Base-by-base conservation (phyloP, 495 filamentous ascomycete genomes). In the Lophium mytilinum region DNA sequence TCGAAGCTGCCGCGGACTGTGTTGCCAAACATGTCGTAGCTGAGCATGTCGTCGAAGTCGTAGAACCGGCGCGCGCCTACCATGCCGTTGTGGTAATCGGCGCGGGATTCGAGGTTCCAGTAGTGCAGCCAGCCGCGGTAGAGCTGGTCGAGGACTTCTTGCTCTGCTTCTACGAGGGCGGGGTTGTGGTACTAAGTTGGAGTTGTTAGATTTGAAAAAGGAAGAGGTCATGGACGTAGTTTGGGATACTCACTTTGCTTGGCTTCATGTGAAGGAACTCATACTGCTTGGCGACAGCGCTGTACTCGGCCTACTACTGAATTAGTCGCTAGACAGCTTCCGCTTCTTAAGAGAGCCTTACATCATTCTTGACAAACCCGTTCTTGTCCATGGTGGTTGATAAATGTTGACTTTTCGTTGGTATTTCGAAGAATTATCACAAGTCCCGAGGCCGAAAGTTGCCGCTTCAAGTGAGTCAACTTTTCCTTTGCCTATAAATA, bases 1-100 rank as follows among this genome's bases (percentile, higher is more conserved):
- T 47, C 18, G 43, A 47, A 47, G 18, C 43, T 47, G 21, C 43
- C 43, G 43, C 43, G 43, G 43, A 47, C 21, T 4, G 43, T 47
- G 43, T 47, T 47, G 43, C 43, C 43, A 10, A 47, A 47, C 43
- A 47, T 47, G 21, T 47, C 43, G 18, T 47, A 47, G 43, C 43
- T 47, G 18, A 47, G 43, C 43, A 47, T 47, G 10, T 47, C 43
- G 18, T 15, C n/a, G 18, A 47, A 47, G 43, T 47, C 43, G n/a
- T 47, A 47, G 43, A 47, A 47, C 1, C 43, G 43, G n/a, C 43
- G 43, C 14, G 43, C 43, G 14, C 43, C 43, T 5, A 47, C 43
- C 43, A 47, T 47, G 10, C 43, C 43, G 43, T 47, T 47, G 18
- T 47, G 43, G n/a, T 47, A 47, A 10, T 47, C 43, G 10, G 43